Percentiles rank a stretch among this genome's conserved stretches.
Evolutionary conservation across 257 asterid genomes (phyloP).

Genomic region (Coffea eugenioides): DNA sequence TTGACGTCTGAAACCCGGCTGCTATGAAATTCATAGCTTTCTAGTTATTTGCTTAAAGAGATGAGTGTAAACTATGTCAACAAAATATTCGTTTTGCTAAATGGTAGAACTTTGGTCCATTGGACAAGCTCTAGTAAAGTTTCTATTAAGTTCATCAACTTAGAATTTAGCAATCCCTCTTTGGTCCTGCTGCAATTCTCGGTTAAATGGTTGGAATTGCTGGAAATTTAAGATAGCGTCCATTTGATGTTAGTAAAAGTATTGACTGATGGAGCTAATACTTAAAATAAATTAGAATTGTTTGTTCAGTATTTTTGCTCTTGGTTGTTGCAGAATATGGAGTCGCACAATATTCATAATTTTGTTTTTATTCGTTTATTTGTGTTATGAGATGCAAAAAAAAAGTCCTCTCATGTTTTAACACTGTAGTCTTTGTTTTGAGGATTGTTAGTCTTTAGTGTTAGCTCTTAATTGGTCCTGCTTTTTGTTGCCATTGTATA

Average conservation of each 20-base stretch:
- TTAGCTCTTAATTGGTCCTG: not conserved
- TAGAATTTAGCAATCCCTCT: not conserved
- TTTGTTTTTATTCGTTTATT: not conserved
- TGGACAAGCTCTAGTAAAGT: no score
- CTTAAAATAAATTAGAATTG: not conserved
- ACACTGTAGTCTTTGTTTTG: not conserved
- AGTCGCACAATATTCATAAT: not conserved
- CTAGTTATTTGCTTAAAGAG: not conserved
- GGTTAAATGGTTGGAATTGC: not conserved
- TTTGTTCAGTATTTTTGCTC: not conserved
- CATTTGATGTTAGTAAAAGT: not conserved
- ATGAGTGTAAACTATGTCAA: not conserved
- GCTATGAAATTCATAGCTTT: not conserved
- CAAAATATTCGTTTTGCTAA: not conserved
- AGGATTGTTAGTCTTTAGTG: not conserved
- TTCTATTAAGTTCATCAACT: not conserved
- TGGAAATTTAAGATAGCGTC: not conserved
- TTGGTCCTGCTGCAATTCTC: not conserved
- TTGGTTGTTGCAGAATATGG: not conserved
- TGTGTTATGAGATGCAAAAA: not conserved
- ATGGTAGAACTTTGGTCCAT: not conserved
- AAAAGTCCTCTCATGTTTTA: not conserved
- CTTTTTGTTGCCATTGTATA: not conserved
- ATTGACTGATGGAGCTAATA: not conserved
- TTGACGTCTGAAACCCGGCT: not conserved